Evolutionary conservation across 495 filamentous ascomycete species (phyloP).

Genomic region (Trypethelium eluteriae): DNA sequence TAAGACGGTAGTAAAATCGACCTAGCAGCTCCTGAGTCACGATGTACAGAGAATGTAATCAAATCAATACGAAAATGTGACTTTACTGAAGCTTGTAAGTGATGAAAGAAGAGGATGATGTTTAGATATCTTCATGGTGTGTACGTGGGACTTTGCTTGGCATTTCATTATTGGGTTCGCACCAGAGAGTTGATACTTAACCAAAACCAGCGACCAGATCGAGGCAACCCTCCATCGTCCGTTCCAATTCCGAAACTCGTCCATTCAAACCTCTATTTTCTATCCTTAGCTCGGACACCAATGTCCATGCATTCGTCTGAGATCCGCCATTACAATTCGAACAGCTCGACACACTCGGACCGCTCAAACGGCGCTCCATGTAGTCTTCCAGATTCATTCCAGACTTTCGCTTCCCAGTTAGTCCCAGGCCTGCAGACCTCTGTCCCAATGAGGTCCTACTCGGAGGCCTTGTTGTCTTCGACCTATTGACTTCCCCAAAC

Average conservation of each 20-base stretch:
- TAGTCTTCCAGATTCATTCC: constrained; percentile 14
- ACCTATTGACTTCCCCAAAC: not conserved
- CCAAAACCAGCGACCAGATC: constrained; percentile 28
- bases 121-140: too few relatives aligned
- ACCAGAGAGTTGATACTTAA: not conserved
- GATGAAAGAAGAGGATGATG: too few relatives aligned
- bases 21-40: too few relatives aligned
- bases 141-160: too few relatives aligned
- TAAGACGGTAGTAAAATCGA: too few relatives aligned
- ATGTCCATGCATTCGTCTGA: constrained; percentile 24
- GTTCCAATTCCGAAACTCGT: constrained; percentile 29
- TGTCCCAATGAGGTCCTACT: not conserved
- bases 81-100: too few relatives aligned
- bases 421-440: not conserved
- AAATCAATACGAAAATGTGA: too few relatives aligned
- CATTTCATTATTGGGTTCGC: too few relatives aligned
- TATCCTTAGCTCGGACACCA: constrained; percentile 20
- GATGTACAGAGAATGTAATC: too few relatives aligned
- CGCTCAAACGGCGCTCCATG: constrained; percentile 19
- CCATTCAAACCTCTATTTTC: constrained; percentile 28
- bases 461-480: not conserved
- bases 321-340: constrained; percentile 26
- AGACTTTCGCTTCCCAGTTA: not conserved
- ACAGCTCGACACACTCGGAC: constrained; percentile 15
- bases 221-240: constrained; percentile 32